A percentile compares a stretch with the other conserved stretches of the same genome.
Evolutionary conservation across 768 basidiomycete genomes (phyloP).

Genomic region (Xerocomellus dryophilus): DNA sequence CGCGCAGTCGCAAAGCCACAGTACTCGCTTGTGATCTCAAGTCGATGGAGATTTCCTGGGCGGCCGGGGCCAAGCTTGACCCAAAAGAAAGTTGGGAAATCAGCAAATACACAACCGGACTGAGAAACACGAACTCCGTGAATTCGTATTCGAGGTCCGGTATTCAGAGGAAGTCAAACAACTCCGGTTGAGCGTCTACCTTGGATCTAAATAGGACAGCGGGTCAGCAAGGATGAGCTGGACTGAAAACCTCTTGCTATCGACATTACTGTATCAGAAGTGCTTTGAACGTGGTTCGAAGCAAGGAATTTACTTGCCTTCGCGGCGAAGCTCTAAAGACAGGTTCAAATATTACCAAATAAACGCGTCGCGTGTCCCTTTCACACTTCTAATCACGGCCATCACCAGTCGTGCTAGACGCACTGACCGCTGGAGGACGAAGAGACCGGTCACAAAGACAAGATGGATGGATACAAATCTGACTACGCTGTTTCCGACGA

Average conservation of each 20-base stretch:
- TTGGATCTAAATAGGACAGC: not conserved
- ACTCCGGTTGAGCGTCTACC: not conserved
- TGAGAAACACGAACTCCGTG: not conserved
- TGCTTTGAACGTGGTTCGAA: not conserved
- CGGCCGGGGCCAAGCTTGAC: not conserved
- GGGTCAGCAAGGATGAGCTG: not conserved
- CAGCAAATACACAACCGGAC: not conserved
- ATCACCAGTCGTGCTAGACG: not conserved
- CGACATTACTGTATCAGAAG: not conserved
- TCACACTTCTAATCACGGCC: not conserved
- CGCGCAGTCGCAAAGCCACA: not conserved
- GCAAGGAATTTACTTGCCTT: not conserved
- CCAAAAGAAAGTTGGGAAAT: not conserved
- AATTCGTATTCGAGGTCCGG: not conserved
- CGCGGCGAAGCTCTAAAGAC: too few species aligned
- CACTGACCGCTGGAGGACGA: not conserved
- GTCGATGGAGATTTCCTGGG: not conserved
- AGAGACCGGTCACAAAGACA: not conserved
- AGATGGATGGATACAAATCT: slow-evolving; percentile 17
- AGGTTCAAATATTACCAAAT: slow-evolving; percentile 18
- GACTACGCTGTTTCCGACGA: slow-evolving; percentile 28
- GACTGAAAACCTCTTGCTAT: not conserved
- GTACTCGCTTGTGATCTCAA: not conserved
- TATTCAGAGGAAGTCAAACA: not conserved
- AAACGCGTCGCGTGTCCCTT: slow-evolving; percentile 18